phyloP scores from a whole-genome alignment of 441 rosid genomes.

The Syzygium malaccense region DNA sequence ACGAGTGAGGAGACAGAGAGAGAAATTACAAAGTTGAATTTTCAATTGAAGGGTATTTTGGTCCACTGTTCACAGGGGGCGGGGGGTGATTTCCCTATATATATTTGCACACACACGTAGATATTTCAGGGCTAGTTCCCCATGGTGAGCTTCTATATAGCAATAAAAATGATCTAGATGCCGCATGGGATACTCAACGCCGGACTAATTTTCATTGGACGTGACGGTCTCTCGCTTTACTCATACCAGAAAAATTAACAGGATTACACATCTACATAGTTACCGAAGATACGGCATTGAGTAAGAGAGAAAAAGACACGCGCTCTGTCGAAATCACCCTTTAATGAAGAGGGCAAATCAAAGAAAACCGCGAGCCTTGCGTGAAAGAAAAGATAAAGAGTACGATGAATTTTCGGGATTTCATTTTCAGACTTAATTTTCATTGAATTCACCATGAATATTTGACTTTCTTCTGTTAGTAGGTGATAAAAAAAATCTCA shows the following conservation, averaged over 20 bases:
- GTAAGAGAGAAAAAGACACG: background rate
- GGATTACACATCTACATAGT: background rate
- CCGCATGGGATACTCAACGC: background rate
- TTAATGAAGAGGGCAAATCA: background rate
- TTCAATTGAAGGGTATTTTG: background rate
- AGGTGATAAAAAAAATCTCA: background rate
- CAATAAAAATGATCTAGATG: background rate
- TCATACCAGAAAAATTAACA: background rate
- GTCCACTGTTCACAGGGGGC: background rate
- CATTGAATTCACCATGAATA: background rate
- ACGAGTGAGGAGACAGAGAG: background rate
- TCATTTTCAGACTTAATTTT: background rate
- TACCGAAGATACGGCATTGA: background rate
- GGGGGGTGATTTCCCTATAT: background rate
- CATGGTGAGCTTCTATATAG: too few relatives aligned
- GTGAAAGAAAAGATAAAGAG: background rate
- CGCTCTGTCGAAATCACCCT: background rate
- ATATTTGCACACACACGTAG: too few relatives aligned
- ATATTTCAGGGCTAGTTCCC: too few relatives aligned
- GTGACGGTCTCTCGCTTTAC: background rate
- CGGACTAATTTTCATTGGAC: background rate
- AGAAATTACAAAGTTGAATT: background rate
- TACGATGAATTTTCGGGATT: background rate
- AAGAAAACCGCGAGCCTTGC: background rate
- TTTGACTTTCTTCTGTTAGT: background rate